Percentiles rank a stretch among this genome's conserved stretches.
Conservation (phyloP, 805 yeast genomes). For the Ogataea salicorniae region DNA sequence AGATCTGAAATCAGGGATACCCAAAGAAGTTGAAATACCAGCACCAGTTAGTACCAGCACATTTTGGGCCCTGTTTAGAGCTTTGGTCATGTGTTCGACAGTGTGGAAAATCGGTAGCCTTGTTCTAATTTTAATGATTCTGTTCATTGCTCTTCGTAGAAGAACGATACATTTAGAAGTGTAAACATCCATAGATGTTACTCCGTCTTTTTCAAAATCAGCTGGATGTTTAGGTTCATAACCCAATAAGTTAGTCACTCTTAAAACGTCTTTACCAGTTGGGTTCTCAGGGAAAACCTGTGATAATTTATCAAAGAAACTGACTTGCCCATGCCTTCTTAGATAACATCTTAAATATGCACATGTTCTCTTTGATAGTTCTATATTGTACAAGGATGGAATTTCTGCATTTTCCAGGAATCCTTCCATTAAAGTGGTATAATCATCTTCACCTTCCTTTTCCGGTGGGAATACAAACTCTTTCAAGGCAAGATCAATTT, state of each 20-base stretch:
- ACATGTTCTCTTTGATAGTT: conserved; percentile 37
- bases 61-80: conserved; percentile 50
- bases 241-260: conserved; percentile 60
- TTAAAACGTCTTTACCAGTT: conserved; percentile 49
- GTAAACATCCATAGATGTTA: conserved; percentile 6
- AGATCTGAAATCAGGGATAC: conserved; percentile 90
- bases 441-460: conserved; percentile 3
- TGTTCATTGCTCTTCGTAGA: conserved; percentile 60
- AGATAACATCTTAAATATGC: conserved; percentile 47
- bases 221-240: conserved; percentile 29
- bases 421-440: conserved; percentile 1
- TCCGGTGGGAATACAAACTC: conserved; percentile 5
- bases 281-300: conserved; percentile 59
- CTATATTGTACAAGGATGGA: conserved; percentile 19
- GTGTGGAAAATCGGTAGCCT: conserved; percentile 50
- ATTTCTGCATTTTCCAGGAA: conserved; percentile 12
- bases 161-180: conserved; percentile 36
- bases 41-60: conserved; percentile 85
- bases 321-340: conserved; percentile 53
- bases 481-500: conserved; percentile 7
- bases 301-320: conserved; percentile 44
- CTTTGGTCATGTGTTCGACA: conserved; percentile 51
- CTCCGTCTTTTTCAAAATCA: conserved; percentile 7
- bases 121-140: conserved; percentile 52
- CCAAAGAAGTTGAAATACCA: conserved; percentile 84